Base-by-base conservation (phyloP, 2,329 filamentous ascomycete genomes). In the Xylariales sp. region DNA sequence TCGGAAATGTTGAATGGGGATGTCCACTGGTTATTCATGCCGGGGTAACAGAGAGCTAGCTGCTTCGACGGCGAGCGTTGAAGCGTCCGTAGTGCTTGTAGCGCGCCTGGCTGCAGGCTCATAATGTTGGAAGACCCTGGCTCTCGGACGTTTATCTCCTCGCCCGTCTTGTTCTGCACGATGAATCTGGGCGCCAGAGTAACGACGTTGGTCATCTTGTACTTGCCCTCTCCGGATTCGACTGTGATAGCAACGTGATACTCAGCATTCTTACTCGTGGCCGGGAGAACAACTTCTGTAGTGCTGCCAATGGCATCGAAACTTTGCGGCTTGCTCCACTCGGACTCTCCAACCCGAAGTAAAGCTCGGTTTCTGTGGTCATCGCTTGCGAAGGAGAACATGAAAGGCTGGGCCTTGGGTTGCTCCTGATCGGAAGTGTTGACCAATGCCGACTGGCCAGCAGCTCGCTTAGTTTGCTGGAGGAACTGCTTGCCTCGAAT, bases 1-100 rank as follows among this genome's bases (percentile, higher is more conserved):
- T 97, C 93, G 0, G 90, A 90, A 53, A 98, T 96, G 56, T 95
- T 95, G 70, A 98, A 96, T 0, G 93, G 90, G 11, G 93, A 93
- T 0, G 91, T 95, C 93, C 93, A 98, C 50, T 93, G 88, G 55
- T 95, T 96, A 64, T 95, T 94, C 31, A 96, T 79, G 1, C 91
- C 93, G 1, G 90, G 87, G 59, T 94, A 95, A 61, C 90, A 95
- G 6, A 98, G 69, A 45, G 88, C 95, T 5, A 98, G 68, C 58
- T 98, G 93, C 57, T 97, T 96, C 29, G 85, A 79, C 1, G 78
- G 74, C 11, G 80, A 81, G 60, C 88, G 86, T 49, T 91, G 87
- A 54, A 98, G 72, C 67, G 94, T 97, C 54, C 95, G 85, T 27
- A 98, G 70, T 10, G 94, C 88, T 38, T 91, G 79, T 17, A 96